A percentile compares a stretch with the other conserved stretches of the same genome.
phyloP scores from a whole-genome alignment of 495 filamentous ascomycete genomes.

The Penicillium antarcticum region DNA sequence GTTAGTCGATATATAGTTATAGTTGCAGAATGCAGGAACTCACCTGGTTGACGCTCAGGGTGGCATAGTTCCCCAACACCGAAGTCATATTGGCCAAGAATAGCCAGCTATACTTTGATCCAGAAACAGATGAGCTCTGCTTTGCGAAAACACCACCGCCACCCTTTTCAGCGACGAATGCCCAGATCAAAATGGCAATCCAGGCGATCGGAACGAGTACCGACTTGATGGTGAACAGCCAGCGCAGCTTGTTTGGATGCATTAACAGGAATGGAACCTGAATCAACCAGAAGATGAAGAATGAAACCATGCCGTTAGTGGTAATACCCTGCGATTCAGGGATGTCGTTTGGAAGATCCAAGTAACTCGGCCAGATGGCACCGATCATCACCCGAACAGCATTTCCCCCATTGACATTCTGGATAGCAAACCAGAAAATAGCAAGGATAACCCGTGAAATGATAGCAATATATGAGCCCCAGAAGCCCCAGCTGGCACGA shows the following conservation, averaged over 20 bases:
- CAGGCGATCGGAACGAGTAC: constrained; percentile 44
- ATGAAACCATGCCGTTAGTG: constrained; percentile 61
- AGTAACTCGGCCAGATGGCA: constrained; percentile 65
- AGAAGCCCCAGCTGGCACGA: constrained; percentile 67
- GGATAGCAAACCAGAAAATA: constrained; percentile 71
- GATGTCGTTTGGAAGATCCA: constrained; percentile 51
- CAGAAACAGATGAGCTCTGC: constrained; percentile 30
- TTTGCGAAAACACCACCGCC: constrained; percentile 27
- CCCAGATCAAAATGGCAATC: constrained; percentile 49
- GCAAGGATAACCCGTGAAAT: constrained; percentile 65
- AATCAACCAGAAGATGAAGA: constrained; percentile 53
- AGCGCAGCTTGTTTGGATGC: constrained; percentile 42
- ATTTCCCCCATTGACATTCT: constrained; percentile 64
- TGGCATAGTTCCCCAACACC: constrained; percentile 44
- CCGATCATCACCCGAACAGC: constrained; percentile 63
- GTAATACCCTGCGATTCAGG: constrained; percentile 58
- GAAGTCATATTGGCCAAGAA: constrained; percentile 44
- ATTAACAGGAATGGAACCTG: constrained; percentile 48
- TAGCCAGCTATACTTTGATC: constrained; percentile 40
- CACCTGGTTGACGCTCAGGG: constrained; percentile 39
- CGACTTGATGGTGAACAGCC: constrained; percentile 43
- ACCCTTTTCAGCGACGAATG: constrained; percentile 38
- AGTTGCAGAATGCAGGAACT: neutral
- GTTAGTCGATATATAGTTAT: neutral
- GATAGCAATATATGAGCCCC: constrained; percentile 64